These are phyloP conservation scores for Pleurostoma richardsiae DNA, from an alignment of 2,329 filamentous ascomycete genomes.

Conservation along the genomic window DNA sequence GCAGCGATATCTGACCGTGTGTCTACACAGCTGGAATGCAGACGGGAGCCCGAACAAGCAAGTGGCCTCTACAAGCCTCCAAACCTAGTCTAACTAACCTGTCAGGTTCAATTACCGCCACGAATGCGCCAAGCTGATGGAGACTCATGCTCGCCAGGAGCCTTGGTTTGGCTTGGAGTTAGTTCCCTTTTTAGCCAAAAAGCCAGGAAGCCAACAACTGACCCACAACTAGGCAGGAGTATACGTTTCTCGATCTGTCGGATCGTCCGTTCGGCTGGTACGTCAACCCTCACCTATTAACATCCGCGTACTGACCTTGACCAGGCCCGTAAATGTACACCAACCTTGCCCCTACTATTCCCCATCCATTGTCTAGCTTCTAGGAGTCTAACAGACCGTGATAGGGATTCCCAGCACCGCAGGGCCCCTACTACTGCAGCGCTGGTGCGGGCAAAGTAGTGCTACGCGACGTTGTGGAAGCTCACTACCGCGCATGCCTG, in stretches of 20 bases:
- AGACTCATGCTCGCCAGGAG: slow-evolving; percentile 72
- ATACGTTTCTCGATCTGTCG: slow-evolving; percentile 82
- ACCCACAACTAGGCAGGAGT: slow-evolving; percentile 60
- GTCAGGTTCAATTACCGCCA: slow-evolving; percentile 83
- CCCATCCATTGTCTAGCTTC: neutral
- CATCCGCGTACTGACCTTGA: too few relatives aligned
- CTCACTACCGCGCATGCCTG: slow-evolving; percentile 81
- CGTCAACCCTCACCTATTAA: slow-evolving; percentile 36
- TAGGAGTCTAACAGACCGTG: slow-evolving; percentile 40
- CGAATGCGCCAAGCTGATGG: slow-evolving; percentile 85
- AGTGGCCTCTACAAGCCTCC: too few relatives aligned
- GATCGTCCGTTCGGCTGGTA: slow-evolving; percentile 93
- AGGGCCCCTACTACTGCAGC: slow-evolving; percentile 97
- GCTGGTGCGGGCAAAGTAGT: slow-evolving; percentile 96
- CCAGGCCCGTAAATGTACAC: slow-evolving; percentile 17
- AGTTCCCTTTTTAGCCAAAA: slow-evolving; percentile 39
- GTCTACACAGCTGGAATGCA: slow-evolving; percentile 61
- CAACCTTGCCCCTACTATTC: slow-evolving; percentile 23
- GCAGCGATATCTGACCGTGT: neutral
- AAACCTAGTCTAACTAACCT: too few relatives aligned
- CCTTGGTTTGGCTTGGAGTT: slow-evolving; percentile 94
- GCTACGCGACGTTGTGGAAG: slow-evolving; percentile 95
- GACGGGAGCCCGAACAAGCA: slow-evolving; percentile 89
- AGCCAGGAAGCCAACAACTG: neutral
- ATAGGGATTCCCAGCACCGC: slow-evolving; percentile 77